Conservation (phyloP, 2,329 filamentous ascomycete genomes). For the Penicillium sp. region DNA sequence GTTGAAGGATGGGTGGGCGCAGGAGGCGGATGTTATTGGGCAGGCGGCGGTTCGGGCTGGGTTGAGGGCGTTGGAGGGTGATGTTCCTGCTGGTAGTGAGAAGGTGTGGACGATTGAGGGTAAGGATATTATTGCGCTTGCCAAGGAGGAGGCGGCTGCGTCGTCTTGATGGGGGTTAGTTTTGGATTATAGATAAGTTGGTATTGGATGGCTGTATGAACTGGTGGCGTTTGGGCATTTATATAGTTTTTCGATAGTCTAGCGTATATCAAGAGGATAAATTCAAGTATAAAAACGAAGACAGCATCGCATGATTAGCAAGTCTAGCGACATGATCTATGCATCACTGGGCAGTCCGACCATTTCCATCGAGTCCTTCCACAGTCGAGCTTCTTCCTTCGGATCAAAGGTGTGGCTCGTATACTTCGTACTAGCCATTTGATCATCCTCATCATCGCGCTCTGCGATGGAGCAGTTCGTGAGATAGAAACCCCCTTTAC, state of each 20-base stretch:
- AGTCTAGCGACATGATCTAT: background rate
- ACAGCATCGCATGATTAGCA: too few species aligned
- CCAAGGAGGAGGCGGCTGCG: conserved; percentile 11
- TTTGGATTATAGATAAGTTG: too few species aligned
- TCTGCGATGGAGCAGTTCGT: conserved; percentile 24
- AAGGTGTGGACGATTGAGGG: conserved; percentile 39
- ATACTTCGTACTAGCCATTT: conserved; percentile 9
- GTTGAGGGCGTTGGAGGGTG: conserved; percentile 37
- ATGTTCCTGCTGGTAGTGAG: conserved; percentile 35
- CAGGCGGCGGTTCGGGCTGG: conserved; percentile 38
- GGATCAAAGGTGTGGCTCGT: conserved; percentile 24
- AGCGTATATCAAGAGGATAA: too few species aligned
- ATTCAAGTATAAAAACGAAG: too few species aligned
- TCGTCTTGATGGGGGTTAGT: background rate
- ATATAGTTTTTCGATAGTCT: too few species aligned
- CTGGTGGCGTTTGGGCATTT: too few species aligned
- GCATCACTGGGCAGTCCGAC: conserved; percentile 13
- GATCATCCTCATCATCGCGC: conserved; percentile 9
- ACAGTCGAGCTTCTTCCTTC: conserved; percentile 28
- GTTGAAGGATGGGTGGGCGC: conserved; percentile 61
- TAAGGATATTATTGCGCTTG: conserved; percentile 34
- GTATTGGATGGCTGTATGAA: too few species aligned
- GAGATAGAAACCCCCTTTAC: conserved; percentile 30
- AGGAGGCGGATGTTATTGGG: conserved; percentile 67
- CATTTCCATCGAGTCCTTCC: conserved; percentile 27